These are phyloP conservation scores for Picochlorum sp. DNA, from an alignment of 139 green algal species.

Conservation along the genomic window DNA sequence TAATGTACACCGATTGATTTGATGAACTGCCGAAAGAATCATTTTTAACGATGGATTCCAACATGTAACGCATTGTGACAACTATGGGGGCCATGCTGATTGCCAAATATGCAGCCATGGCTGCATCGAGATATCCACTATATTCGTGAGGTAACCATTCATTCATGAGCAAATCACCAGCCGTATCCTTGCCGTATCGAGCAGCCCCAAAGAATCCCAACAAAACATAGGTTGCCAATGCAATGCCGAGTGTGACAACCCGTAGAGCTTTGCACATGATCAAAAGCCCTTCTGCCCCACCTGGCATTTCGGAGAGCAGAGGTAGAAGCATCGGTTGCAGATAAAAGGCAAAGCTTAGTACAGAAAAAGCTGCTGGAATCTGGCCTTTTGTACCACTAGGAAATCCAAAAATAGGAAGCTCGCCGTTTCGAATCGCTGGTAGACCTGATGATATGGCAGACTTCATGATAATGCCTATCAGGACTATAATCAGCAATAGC, in stretches of 20 bases:
- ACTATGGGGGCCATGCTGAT: slow-evolving; percentile 32
- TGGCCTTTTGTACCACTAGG: not conserved
- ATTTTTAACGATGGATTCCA: slow-evolving; percentile 3
- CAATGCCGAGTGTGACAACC: slow-evolving; percentile 24
- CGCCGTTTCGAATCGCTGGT: slow-evolving; percentile 43
- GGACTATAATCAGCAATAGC: slow-evolving; percentile 41
- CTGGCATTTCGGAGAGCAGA: slow-evolving; percentile 41
- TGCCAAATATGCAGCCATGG: slow-evolving; percentile 28
- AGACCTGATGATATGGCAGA: slow-evolving; percentile 25
- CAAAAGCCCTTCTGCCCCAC: slow-evolving; percentile 10
- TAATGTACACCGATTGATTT: slow-evolving; percentile 38
- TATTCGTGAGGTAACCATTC: slow-evolving; percentile 23
- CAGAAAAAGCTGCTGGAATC: slow-evolving; percentile 30
- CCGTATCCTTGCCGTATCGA: slow-evolving; percentile 25
- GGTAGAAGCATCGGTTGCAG: slow-evolving; percentile 44
- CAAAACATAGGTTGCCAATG: slow-evolving; percentile 16
- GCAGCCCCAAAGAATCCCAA: slow-evolving; percentile 37
- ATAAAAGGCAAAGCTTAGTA: slow-evolving; percentile 51
- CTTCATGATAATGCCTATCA: slow-evolving; percentile 35
- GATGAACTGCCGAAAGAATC: slow-evolving; percentile 1
- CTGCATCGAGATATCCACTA: slow-evolving; percentile 20
- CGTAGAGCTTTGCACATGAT: slow-evolving; percentile 17
- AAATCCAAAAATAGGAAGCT: slow-evolving; percentile 41
- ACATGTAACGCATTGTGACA: slow-evolving; percentile 14
- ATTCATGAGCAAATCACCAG: slow-evolving; percentile 42